These are phyloP conservation scores for Phaeosphaeria sp. DNA, from an alignment of 2,329 filamentous ascomycete species.

Conservation along the genomic window DNA sequence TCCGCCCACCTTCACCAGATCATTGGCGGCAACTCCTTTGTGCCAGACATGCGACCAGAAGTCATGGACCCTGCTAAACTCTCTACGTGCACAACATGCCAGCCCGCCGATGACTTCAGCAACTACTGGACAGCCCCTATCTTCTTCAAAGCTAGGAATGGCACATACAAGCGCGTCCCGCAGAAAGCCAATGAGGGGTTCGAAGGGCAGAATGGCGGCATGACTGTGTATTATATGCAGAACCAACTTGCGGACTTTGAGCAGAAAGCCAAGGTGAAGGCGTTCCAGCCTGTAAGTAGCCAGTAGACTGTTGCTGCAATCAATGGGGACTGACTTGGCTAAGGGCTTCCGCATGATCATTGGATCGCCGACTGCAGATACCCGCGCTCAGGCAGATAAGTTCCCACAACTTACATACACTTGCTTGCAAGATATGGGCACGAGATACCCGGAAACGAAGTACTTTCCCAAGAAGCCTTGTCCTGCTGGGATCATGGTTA, in stretches of 20 bases:
- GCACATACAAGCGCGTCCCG: conserved; percentile 32
- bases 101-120: conserved; percentile 21
- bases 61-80: conserved; percentile 25
- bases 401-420: conserved; percentile 56
- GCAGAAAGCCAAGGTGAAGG: conserved; percentile 49
- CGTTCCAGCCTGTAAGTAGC: conserved; percentile 43
- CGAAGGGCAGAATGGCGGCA: conserved; percentile 30
- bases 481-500: conserved; percentile 52
- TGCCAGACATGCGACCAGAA: conserved; percentile 26
- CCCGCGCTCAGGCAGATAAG: conserved; percentile 42
- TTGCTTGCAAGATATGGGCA: conserved; percentile 50
- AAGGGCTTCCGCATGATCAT: conserved; percentile 37
- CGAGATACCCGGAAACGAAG: conserved; percentile 50
- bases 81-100: conserved; percentile 36
- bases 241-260: conserved; percentile 31
- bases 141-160: conserved; percentile 32
- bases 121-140: conserved; percentile 39
- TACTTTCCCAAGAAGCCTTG: conserved; percentile 51
- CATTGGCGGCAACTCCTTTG: conserved; percentile 36
- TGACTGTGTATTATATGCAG: conserved; percentile 41
- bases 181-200: conserved; percentile 37
- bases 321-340: background rate
- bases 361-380: conserved; percentile 29
- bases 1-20: conserved; percentile 36
- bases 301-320: background rate